Base-by-base conservation (phyloP, 768 basidiomycete genomes). In the Termitomyces bulborhizus region DNA sequence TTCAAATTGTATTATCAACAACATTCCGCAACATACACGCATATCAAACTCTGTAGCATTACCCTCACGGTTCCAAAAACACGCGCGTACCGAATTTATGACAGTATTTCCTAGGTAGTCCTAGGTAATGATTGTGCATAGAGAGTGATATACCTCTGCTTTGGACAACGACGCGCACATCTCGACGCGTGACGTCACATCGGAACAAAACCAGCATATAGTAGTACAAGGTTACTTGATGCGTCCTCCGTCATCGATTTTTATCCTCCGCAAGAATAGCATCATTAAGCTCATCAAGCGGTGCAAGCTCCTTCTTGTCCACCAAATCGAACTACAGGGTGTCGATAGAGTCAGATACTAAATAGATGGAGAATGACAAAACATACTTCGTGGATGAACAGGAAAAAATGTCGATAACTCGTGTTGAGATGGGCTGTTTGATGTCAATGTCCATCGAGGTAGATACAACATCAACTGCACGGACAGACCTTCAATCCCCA, bases 331-430 rank as follows among this genome's bases (percentile, higher is more conserved):
- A 96, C 92, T 93, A 62, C 6, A 51, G 4, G 16, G 44, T 51
- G 60, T 61, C 15, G 7, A 45, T 45, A 44, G 36, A 49, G 42
- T 36, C 60, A 57, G 41, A 39, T 32, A 45, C 34, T n/a, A 41
- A 42, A 11, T 12, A 36, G 24, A 24, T 21, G 1, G 12, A 26
- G 2, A 43, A 13, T 44, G 3, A 13, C 40, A 48, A 46, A 12
- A 67, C 79, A 41, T 63, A 93, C 95, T 83, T 99, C 96, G 62
- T 93, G 86, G 58, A 98, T 84, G 67, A 98, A 98, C 42, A 98
- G 76, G 76, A 98, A 91, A 76, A 99, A 99, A 71, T 99, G 97
- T 34, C 92, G 84, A 69, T 99, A 98, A 68, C 93, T 96, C 13
- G 97, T 99, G 68, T 99, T 99, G 61, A 99, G 79, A 67, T 99